Evolutionary conservation across 2,329 filamentous ascomycete genomes (phyloP), one percentile per base, ranked within the genome.

Genomic region (Arthrobotrys conoides): DNA sequence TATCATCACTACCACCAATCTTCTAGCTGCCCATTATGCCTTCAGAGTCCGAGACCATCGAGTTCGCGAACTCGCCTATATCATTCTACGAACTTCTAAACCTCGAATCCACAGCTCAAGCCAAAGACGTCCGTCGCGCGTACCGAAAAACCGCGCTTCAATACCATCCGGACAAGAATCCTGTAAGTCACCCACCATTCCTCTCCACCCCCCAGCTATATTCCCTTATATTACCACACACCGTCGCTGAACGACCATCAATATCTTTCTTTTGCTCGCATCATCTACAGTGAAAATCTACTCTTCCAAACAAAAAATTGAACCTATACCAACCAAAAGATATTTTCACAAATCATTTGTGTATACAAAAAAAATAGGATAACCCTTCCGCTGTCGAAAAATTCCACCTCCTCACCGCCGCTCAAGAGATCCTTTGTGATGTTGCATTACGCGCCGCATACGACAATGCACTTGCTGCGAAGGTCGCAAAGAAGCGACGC

Each of bases 111-210:
- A 83, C 85, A n/a, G 83, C 85, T 3, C 82, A 82, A n/a, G 85
- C 86, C 41, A 76, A 84, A 3, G 84, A 85, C 9, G 85, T 88
- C 80, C 86, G 86, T 12, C 85, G 86, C 68, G 86, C 86, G 27
- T 88, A 87, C 82, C 86, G 87, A 73, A 86, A 86, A 81, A 85
- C 86, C 38, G 87, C 87, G 3, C 84, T 88, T 16, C 86, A 86
- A 80, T 87, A 86, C 83, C 87, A 88, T 80, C 87, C 87, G 2
- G 87, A 88, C 84, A 88, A 88, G 81, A 87, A 88, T 81, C 86
- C 84, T 57, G 82, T 79, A 71, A 79, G 64, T 79, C 46, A 30
- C n/a, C 24, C 12, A 24, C 64, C 49, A 65, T 46, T 16, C 36
- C 36, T 20, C 9, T n/a, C 24, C 22, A 20, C 16, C 36, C 61